A percentile compares a stretch with the other conserved stretches of the same genome.
Evolutionary conservation across 225 moss, liverwort and hornwort species (phyloP).

Genomic region (Marchantia paleacea): DNA sequence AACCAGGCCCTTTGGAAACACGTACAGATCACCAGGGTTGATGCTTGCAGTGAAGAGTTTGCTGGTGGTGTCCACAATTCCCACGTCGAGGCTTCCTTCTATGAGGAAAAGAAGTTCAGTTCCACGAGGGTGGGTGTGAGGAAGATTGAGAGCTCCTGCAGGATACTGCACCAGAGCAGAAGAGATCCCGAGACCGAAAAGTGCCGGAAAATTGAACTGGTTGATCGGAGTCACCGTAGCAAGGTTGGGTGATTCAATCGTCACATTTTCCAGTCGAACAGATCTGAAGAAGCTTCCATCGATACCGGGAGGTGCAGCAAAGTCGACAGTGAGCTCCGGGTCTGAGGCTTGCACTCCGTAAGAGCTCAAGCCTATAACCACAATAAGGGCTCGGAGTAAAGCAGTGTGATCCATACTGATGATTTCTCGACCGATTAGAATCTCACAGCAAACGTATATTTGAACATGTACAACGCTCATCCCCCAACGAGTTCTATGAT

Average conservation of each 20-base stretch:
- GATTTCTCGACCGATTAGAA: no score
- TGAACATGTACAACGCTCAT: no score
- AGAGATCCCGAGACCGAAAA: not conserved
- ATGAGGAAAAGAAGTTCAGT: conserved; percentile 1
- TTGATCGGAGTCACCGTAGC: conserved; percentile 1
- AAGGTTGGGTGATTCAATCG: not conserved
- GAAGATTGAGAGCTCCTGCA: not conserved
- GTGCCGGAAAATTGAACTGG: not conserved
- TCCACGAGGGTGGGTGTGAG: conserved; percentile 2
- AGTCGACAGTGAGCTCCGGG: not conserved
- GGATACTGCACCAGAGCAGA: not conserved
- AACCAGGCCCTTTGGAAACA: conserved; percentile 13
- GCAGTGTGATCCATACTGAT: no score
- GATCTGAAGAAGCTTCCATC: conserved; percentile 11
- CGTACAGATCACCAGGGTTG: conserved; percentile 1
- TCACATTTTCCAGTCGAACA: not conserved
- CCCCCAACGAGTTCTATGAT: no score
- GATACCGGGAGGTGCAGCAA: not conserved
- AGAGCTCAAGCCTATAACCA: not conserved
- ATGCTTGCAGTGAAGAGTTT: conserved; percentile 5
- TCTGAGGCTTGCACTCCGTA: not conserved
- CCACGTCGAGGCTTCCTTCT: not conserved
- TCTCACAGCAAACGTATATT: no score
- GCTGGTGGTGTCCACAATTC: conserved; percentile 11
- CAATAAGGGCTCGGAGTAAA: not conserved